Conservation (phyloP, 2,329 filamentous ascomycete species). For the Xylariaceae sp. region DNA sequence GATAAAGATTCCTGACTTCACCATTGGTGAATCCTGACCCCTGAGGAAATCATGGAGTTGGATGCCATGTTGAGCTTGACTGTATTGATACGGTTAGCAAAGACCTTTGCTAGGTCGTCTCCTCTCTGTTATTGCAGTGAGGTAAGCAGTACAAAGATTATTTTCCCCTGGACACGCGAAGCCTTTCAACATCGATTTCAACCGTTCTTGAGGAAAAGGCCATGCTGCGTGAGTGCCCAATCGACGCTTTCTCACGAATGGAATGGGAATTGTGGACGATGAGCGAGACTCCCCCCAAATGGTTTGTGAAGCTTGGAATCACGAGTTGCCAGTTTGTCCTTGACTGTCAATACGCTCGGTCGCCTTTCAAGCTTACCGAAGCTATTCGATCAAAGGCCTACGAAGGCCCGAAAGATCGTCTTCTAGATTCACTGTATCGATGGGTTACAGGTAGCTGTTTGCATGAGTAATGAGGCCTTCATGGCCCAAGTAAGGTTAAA, state of each 20-base stretch:
- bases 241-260: conserved; percentile 18
- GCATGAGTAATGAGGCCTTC: too few species aligned
- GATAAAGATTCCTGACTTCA: conserved; percentile 25
- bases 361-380: too few species aligned
- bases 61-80: conserved; percentile 21
- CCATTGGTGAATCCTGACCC: conserved; percentile 26
- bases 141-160: conserved; percentile 17
- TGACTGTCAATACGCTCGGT: too few species aligned
- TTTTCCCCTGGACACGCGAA: conserved; percentile 9
- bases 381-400: too few species aligned
- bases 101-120: conserved; percentile 28
- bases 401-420: too few species aligned
- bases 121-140: conserved; percentile 14
- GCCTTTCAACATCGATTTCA: conserved; percentile 23
- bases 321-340: conserved; percentile 9
- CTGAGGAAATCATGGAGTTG: conserved; percentile 28
- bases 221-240: conserved; percentile 14
- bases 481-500: too few species aligned
- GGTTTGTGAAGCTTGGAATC: conserved; percentile 15
- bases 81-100: conserved; percentile 25
- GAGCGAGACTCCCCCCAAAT: conserved; percentile 17
- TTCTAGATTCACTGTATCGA: too few species aligned
- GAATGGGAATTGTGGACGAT: conserved; percentile 29
- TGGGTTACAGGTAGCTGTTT: too few species aligned
- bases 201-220: conserved; percentile 29